Evolutionary conservation across 2,329 filamentous ascomycete species (phyloP).

Genomic region (Xylaria sp.): DNA sequence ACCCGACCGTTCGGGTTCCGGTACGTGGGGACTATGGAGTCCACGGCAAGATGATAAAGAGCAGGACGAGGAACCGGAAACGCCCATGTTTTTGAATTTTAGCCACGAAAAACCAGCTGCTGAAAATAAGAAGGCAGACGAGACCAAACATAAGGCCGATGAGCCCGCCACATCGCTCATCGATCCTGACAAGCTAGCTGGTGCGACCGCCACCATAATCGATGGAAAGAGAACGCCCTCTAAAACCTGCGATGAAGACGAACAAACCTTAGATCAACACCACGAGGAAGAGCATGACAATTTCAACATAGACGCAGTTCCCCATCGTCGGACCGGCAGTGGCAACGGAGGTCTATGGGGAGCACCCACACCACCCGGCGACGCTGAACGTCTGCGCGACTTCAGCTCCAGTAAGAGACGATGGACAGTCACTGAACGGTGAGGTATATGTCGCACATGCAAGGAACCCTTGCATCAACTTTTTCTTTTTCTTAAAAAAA

Average conservation of each 20-base stretch:
- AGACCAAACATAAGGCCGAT: conserved; percentile 39
- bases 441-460: conserved; percentile 17
- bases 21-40: conserved; percentile 51
- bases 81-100: conserved; percentile 63
- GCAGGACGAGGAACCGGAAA: conserved; percentile 42
- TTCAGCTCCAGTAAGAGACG: conserved; percentile 45
- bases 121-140: conserved; percentile 39
- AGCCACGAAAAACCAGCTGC: conserved; percentile 51
- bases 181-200: neutral
- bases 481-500: neutral
- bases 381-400: conserved; percentile 46
- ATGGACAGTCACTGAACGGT: conserved; percentile 48
- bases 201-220: neutral
- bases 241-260: neutral
- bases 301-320: conserved; percentile 41
- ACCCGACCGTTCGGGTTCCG: conserved; percentile 58
- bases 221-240: neutral
- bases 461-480: neutral
- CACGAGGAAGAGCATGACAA: conserved; percentile 44
- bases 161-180: neutral
- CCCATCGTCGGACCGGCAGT: conserved; percentile 43
- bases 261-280: conserved; percentile 26
- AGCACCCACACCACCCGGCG: conserved; percentile 44
- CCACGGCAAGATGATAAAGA: conserved; percentile 50
- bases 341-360: conserved; percentile 47